Conservation (phyloP, 148 eudicot species). For the Fagopyrum tataricum region DNA sequence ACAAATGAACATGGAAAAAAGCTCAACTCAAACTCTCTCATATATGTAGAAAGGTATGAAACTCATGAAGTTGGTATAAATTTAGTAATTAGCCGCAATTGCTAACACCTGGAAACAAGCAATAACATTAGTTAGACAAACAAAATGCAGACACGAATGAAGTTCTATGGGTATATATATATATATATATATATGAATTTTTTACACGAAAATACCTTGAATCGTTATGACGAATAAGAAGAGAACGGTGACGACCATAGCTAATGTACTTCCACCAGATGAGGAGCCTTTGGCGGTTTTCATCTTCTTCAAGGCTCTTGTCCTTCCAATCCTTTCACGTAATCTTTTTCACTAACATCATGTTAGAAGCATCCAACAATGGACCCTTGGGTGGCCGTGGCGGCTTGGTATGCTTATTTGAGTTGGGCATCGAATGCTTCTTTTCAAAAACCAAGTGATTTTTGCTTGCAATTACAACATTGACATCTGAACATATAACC, state of each 20-base stretch:
- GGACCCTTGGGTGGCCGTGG: constrained; percentile 78
- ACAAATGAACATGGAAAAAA: not conserved
- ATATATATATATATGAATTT: not conserved
- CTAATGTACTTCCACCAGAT: constrained; percentile 26
- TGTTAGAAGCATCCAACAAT: constrained; percentile 38
- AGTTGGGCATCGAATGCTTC: constrained; percentile 30
- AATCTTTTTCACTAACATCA: constrained; percentile 50
- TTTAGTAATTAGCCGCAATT: too few relatives aligned
- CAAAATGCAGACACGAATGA: not conserved
- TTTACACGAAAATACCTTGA: not conserved
- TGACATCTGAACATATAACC: not conserved
- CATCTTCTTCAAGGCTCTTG: constrained; percentile 53
- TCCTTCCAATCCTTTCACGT: constrained; percentile 48
- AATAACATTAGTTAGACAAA: not conserved
- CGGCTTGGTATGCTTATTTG: constrained; percentile 56
- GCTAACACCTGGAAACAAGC: not conserved
- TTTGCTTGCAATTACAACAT: constrained; percentile 1
- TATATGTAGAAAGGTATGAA: too few relatives aligned
- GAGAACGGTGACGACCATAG: not conserved
- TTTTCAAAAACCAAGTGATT: constrained; percentile 15
- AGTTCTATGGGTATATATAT: not conserved
- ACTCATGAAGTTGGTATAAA: not conserved
- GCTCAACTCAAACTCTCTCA: not conserved
- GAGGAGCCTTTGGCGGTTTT: constrained; percentile 39
- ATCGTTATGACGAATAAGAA: not conserved